A percentile compares a stretch with the other conserved stretches of the same genome.
phyloP scores from a whole-genome alignment of 2,329 filamentous ascomycete genomes.

The Aureobasidium sp. region DNA sequence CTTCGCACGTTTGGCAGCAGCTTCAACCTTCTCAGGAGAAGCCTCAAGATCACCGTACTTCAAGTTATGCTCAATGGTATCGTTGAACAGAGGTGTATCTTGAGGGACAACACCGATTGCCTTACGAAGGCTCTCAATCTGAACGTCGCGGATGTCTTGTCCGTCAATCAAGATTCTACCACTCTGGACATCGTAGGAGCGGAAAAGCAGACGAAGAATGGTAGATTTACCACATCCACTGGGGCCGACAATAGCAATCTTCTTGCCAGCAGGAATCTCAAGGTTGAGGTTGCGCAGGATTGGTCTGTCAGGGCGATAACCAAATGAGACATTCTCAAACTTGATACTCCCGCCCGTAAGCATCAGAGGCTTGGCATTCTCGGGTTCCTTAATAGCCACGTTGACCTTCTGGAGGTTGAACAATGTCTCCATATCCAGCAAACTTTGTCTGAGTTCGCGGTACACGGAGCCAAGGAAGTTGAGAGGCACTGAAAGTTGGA shows the following conservation, averaged over 20 bases:
- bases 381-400: constrained; percentile 69
- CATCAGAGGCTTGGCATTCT: constrained; percentile 62
- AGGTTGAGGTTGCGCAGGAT: constrained; percentile 79
- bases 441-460: constrained; percentile 83
- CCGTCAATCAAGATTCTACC: constrained; percentile 87
- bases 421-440: constrained; percentile 96
- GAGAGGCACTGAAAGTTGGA: constrained; percentile 90
- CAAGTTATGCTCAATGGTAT: constrained; percentile 93
- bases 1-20: constrained; percentile 71
- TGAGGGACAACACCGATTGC: constrained; percentile 94
- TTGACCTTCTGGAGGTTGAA: constrained; percentile 98
- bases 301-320: constrained; percentile 76
- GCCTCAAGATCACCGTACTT: constrained; percentile 80
- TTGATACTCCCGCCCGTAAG: constrained; percentile 80
- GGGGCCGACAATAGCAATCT: constrained; percentile 89
- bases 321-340: constrained; percentile 93
- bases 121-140: constrained; percentile 69
- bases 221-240: constrained; percentile 96
- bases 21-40: constrained; percentile 59
- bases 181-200: constrained; percentile 81
- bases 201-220: constrained; percentile 80
- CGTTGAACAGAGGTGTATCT: constrained; percentile 94
- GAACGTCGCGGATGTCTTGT: constrained; percentile 80
- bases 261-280: constrained; percentile 90
- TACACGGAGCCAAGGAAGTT: constrained; percentile 99